Evolutionary conservation across 768 basidiomycete genomes (phyloP), one percentile per base, ranked within the genome.

Genomic region (Termitomyces eurrhizus): DNA sequence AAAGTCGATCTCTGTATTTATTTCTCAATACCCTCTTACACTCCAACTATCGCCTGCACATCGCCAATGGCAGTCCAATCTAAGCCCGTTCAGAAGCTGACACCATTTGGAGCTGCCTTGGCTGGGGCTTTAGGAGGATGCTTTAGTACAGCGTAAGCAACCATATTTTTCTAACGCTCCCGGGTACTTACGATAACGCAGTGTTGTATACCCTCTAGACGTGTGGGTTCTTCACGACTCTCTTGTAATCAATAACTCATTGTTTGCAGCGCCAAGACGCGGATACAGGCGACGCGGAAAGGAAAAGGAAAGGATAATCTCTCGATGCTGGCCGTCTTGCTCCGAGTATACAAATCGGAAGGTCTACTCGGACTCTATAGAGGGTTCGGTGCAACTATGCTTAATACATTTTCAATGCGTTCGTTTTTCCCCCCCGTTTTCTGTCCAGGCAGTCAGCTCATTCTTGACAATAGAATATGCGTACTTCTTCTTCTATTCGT

Each of bases 321-420:
- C 49, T 84, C 86, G 3, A 83, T 95, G 76, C 67, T 87, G 44
- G 72, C 80, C 24, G 79, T 95, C 55, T 72, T 98, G 41, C 62
- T 86, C 55, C 78, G 81, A 68, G 88, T 98, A 62, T 80, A 92
- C 69, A 83, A 81, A 65, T 85, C 86, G 60, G 94, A 98, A 63
- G 96, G 97, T 0, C 64, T 97, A 57, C 58, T 69, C 5, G 97
- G 95, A 0, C 87, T 87, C 70, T 99, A 96, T 75, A 83, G 88
- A 48, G 97, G 97, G 2, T 99, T 98, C 72, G 82, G 86, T 39
- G 97, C 97, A 26, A 98, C 92, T 45, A 98, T 98, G 96, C 77
- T 98, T 66, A 98, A 97, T 74, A 97, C 94, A 1, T 99, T 99
- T 74, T 96, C 94, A 41, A 92, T 90, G 87, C 95, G 96, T 95